These are phyloP conservation scores for Psilocybe sp. DNA, from an alignment of 768 basidiomycete genomes.

Conservation along the genomic window DNA sequence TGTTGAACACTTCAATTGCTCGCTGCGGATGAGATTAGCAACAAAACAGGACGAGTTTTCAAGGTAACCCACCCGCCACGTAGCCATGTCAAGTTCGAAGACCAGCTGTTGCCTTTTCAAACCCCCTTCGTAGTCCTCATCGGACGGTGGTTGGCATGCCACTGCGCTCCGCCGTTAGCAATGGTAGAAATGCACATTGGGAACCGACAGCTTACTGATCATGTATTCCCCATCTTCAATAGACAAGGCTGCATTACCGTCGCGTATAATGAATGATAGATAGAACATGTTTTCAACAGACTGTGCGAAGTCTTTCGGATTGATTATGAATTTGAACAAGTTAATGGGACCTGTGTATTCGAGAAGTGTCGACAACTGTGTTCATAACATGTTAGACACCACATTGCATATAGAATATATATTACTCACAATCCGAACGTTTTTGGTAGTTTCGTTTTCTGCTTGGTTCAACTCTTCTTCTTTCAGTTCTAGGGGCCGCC, in stretches of 20 bases:
- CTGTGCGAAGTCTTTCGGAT: conserved; percentile 89
- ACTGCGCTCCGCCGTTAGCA: conserved; percentile 37
- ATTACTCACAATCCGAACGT: conserved; percentile 66
- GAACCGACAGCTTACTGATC: conserved; percentile 55
- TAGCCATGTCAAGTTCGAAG: conserved; percentile 86
- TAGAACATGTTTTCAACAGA: conserved; percentile 97
- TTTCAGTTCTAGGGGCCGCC: conserved; percentile 74
- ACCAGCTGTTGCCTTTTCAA: conserved; percentile 82
- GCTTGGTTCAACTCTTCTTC: conserved; percentile 82
- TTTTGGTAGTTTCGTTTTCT: conserved; percentile 87
- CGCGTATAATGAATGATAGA: conserved; percentile 87
- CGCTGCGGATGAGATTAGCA: conserved; percentile 41
- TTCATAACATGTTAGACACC: conserved; percentile 22
- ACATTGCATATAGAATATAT: not conserved
- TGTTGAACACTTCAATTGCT: conserved; percentile 85
- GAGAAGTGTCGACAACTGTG: conserved; percentile 57
- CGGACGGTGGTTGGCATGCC: conserved; percentile 59
- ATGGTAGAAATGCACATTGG: not conserved
- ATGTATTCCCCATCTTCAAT: conserved; percentile 67
- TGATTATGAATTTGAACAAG: conserved; percentile 83
- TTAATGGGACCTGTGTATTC: conserved; percentile 50
- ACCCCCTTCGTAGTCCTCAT: conserved; percentile 61
- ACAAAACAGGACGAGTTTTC: not conserved
- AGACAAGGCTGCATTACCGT: conserved; percentile 78
- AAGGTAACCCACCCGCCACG: conserved; percentile 70